Conservation (phyloP, 257 asterid genomes). For the Scutellaria galericulata region DNA sequence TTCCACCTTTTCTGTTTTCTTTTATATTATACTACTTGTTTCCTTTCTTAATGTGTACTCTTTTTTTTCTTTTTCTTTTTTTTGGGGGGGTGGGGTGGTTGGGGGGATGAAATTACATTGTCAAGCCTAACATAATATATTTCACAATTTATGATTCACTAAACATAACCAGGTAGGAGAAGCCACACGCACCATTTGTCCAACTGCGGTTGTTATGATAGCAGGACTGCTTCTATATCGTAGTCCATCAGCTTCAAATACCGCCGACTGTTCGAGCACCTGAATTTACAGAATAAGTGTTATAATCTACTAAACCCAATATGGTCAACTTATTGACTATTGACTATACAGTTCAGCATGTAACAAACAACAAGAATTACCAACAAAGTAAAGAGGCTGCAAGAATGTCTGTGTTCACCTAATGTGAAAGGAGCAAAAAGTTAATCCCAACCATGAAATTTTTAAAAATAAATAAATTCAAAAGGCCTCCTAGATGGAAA, state of each 20-base stretch:
- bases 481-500: background rate
- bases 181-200: slow-evolving; percentile 73
- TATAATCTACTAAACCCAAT: slow-evolving; percentile 9
- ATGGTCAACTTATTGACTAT: slow-evolving; percentile 6
- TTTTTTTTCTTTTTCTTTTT: background rate
- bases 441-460: background rate
- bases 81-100: background rate
- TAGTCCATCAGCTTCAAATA: slow-evolving; percentile 65
- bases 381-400: slow-evolving; percentile 8
- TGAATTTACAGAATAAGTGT: slow-evolving; percentile 37
- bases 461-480: background rate
- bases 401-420: background rate
- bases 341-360: background rate
- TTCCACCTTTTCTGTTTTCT: background rate
- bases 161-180: background rate
- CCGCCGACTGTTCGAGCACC: slow-evolving; percentile 82
- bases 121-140: background rate
- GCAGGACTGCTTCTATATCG: slow-evolving; percentile 58
- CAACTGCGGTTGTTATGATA: slow-evolving; percentile 73
- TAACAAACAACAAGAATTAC: slow-evolving; percentile 1
- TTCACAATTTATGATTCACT: background rate
- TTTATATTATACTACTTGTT: background rate
- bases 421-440: background rate
- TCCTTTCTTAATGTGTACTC: background rate
- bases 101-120: background rate